Evolutionary conservation across 257 asterid species (phyloP).

Genomic region (Petunia axillaris): DNA sequence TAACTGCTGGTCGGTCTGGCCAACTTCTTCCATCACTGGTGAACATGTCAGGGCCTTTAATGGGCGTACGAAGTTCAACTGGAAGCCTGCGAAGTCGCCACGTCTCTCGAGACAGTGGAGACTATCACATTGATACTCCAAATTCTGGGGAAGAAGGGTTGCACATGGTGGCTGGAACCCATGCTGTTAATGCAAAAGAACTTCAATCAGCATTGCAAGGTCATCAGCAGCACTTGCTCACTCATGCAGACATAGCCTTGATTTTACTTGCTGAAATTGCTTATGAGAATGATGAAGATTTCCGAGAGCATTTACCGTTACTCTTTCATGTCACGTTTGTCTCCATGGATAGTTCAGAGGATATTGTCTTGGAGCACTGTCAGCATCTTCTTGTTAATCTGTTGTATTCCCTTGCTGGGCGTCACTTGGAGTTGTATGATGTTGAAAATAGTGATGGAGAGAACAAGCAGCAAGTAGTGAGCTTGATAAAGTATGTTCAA

Average conservation of each 20-base stretch:
- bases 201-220: constrained; percentile 98
- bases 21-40: constrained; percentile 94
- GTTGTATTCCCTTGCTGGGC: constrained; percentile 94
- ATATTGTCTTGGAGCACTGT: constrained; percentile 97
- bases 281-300: constrained; percentile 98
- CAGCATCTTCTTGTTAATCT: constrained; percentile 96
- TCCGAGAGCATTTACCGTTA: constrained; percentile 93
- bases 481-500: constrained; percentile 94
- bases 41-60: constrained; percentile 97
- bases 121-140: constrained; percentile 92
- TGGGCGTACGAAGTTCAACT: constrained; percentile 95
- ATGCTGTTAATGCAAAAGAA: constrained; percentile 88
- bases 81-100: constrained; percentile 99
- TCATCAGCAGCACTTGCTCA: constrained; percentile 94
- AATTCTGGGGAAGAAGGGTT: constrained; percentile 93
- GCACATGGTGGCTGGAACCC: constrained; percentile 66
- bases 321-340: constrained; percentile 97
- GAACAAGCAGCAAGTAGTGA: constrained; percentile 96
- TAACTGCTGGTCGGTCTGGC: constrained; percentile 88
- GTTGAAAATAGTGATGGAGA: constrained; percentile 98
- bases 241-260: constrained; percentile 94
- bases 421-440: constrained; percentile 94
- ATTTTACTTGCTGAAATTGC: constrained; percentile 98
- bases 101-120: constrained; percentile 97
- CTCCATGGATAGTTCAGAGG: constrained; percentile 99